Evolutionary conservation across 768 basidiomycete species (phyloP), one percentile per base, ranked within the genome.

Genomic region (Leucocoprinus leucothites): DNA sequence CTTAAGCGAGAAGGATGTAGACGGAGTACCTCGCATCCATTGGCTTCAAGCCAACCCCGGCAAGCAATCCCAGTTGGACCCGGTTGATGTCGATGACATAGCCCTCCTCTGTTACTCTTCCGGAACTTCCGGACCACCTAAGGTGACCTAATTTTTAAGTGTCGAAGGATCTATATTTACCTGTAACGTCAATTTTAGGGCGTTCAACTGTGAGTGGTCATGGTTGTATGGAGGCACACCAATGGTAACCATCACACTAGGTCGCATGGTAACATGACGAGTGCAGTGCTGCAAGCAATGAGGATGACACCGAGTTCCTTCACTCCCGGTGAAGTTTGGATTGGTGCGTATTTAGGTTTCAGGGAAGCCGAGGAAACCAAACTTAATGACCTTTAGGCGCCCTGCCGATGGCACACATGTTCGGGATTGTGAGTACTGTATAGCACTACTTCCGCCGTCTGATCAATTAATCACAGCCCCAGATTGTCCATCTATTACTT

Each of bases 401-500:
- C 35, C 48, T 50, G 16, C 48, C 48, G 13, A 50, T 50, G 48
- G 35, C 48, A 36, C 48, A 50, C 16, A 50, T 50, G 18, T 50
- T 50, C 36, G 48, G 48, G 19, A 50, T 50, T 11, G 48, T 50
- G 36, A 22, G 48, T 22, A n/a, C n/a, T n/a, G n/a, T n/a, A n/a
- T 42, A 21, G 40, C 40, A 42, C 40, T 2, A 7, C 21, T 7
- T 42, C 40, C 40, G 43, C 11, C 11, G 18, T 16, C 21, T 45
- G 25, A 13, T 43, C 2, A 3, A 45, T 19, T 13, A 45, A 19
- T 19, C 6, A 5, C 11, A 13, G 5, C 21, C 13, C 11, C 35
- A 50, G 48, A 36, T 50, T 22, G 48, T 22, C 5, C 48, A 50
- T 19, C 16, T 50, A 6, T 35, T 50, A 5, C 14, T 50, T 2